A percentile compares a stretch with the other conserved stretches of the same genome.
Evolutionary conservation across 192 early-diverging fungal species (phyloP).

Genomic region (Phlyctochytrium bullatum): DNA sequence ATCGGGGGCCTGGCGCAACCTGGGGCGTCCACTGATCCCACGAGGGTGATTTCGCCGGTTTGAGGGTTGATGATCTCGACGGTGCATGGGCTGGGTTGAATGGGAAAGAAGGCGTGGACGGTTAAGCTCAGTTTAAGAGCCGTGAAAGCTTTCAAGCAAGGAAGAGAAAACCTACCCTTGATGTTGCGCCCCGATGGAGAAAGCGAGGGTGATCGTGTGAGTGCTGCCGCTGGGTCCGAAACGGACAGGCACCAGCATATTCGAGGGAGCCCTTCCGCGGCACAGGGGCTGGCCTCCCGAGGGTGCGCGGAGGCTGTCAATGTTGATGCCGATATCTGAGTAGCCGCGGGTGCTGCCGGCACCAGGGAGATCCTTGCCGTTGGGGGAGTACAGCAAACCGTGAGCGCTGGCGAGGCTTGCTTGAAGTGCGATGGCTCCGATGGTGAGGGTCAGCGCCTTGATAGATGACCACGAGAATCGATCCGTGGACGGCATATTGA

Average conservation of each 20-base stretch:
- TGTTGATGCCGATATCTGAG: neutral
- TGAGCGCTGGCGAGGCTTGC: neutral
- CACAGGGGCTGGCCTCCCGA: neutral
- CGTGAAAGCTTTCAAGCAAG: too few species aligned
- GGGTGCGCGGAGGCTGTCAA: neutral
- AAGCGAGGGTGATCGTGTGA: neutral
- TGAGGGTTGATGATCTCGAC: neutral
- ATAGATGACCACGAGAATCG: too few species aligned
- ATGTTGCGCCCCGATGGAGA: neutral
- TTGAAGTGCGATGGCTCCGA: too few species aligned
- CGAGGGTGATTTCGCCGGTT: neutral
- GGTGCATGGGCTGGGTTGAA: neutral
- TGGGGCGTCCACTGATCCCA: neutral
- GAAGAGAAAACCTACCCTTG: neutral
- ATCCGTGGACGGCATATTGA: too few species aligned
- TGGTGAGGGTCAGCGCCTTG: too few species aligned
- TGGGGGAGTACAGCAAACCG: neutral
- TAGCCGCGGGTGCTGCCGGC: neutral
- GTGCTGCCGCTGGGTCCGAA: neutral
- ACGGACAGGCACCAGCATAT: neutral
- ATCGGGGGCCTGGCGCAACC: conserved; percentile 1
- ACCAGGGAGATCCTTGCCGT: neutral
- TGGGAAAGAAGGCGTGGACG: neutral
- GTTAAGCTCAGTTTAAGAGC: neutral
- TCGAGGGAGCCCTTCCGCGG: neutral